phyloP scores from a whole-genome alignment of 1,139 yeast species.

The Hyphopichia pseudoburtonii region DNA sequence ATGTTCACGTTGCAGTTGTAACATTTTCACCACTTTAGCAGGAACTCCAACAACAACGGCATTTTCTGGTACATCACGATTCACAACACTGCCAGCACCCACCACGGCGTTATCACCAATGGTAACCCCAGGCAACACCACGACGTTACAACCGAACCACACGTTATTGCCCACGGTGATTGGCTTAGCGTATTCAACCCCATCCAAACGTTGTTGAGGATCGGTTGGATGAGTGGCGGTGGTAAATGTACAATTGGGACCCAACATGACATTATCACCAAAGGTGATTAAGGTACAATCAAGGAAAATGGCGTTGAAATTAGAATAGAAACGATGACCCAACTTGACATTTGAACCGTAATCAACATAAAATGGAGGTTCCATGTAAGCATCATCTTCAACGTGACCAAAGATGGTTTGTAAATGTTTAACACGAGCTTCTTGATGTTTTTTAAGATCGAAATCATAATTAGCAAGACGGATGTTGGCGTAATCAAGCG shows the following conservation, averaged over 20 bases:
- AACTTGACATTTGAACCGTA: conserved; percentile 55
- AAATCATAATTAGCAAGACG: conserved; percentile 36
- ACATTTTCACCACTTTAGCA: conserved; percentile 45
- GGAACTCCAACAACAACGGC: conserved; percentile 63
- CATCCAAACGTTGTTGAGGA: conserved; percentile 42
- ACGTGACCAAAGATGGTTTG: conserved; percentile 46
- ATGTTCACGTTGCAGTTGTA: conserved; percentile 10
- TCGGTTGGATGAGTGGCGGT: conserved; percentile 68
- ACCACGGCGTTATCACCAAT: conserved; percentile 63
- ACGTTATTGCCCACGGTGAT: conserved; percentile 61
- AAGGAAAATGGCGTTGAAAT: conserved; percentile 56
- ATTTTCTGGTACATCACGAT: conserved; percentile 51
- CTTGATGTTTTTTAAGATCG: conserved; percentile 17
- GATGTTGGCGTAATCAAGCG: conserved; percentile 37
- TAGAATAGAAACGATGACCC: conserved; percentile 53
- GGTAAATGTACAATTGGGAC: conserved; percentile 60
- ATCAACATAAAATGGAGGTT: conserved; percentile 57
- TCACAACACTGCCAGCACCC: conserved; percentile 69
- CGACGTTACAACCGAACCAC: conserved; percentile 62
- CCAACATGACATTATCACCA: conserved; percentile 60
- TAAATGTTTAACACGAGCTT: conserved; percentile 38
- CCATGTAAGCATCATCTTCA: conserved; percentile 40
- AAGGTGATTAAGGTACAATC: conserved; percentile 63
- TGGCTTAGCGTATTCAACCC: conserved; percentile 55
- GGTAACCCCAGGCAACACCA: conserved; percentile 63